These are phyloP conservation scores for Phlyctochytrium planicorne DNA, from an alignment of 192 early-diverging fungal genomes.

Conservation along the genomic window DNA sequence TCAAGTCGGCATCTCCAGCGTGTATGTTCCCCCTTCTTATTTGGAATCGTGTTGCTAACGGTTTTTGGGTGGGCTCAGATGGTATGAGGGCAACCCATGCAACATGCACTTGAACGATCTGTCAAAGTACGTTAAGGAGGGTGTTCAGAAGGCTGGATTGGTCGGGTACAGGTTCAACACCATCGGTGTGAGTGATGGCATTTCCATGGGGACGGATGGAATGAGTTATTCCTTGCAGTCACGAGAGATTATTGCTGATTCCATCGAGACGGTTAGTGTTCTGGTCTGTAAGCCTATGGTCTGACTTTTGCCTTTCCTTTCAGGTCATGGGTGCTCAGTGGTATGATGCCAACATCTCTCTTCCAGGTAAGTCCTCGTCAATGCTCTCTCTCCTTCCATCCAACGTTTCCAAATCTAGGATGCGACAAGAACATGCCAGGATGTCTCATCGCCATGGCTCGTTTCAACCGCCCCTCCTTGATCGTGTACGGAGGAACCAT, in stretches of 20 bases:
- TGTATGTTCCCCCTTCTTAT: conserved; percentile 47
- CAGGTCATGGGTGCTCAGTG: conserved; percentile 97
- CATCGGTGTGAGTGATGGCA: conserved; percentile 95
- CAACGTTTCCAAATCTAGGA: conserved; percentile 24
- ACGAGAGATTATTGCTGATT: conserved; percentile 98
- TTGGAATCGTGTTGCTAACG: no score
- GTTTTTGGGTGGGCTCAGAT: no score
- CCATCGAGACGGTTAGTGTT: conserved; percentile 98
- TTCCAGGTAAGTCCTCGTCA: conserved; percentile 80
- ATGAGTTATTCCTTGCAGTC: conserved; percentile 98
- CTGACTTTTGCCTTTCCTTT: conserved; percentile 7
- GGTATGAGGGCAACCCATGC: conserved; percentile 99
- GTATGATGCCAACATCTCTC: conserved; percentile 98
- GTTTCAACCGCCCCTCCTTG: conserved; percentile 92
- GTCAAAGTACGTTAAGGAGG: conserved; percentile 85
- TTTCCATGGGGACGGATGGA: conserved; percentile 94
- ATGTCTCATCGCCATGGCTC: conserved; percentile 91
- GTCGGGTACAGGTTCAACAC: conserved; percentile 98
- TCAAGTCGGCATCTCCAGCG: conserved; percentile 88
- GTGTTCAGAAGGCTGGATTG: conserved; percentile 84
- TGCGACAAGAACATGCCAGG: conserved; percentile 97
- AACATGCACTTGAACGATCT: conserved; percentile 98
- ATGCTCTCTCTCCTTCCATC: neutral
- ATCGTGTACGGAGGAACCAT: conserved; percentile 99
- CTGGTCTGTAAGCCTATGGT: conserved; percentile 26